Evolutionary conservation across 225 moss, liverwort and hornwort species (phyloP).

Genomic region (Pseudoscleropodium purum): DNA sequence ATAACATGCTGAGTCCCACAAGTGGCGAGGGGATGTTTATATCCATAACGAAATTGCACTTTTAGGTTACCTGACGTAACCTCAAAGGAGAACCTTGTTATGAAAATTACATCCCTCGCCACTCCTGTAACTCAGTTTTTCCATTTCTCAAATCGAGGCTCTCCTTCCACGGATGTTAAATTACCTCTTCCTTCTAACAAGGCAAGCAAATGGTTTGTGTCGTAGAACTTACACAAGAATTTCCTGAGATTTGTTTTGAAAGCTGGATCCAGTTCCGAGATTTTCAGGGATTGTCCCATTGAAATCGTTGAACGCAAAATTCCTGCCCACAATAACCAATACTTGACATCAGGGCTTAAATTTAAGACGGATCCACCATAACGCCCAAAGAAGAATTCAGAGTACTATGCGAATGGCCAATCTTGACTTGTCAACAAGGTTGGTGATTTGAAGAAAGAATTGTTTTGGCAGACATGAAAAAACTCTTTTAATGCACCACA

Average conservation of each 20-base stretch:
- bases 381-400: not conserved
- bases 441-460: not conserved
- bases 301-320: slow-evolving; percentile 25
- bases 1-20: no score
- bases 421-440: not conserved
- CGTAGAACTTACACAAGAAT: slow-evolving; percentile 25
- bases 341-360: not conserved
- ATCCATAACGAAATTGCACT: no score
- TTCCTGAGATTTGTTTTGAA: slow-evolving; percentile 4
- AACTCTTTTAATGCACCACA: not conserved
- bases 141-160: not conserved
- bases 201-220: not conserved
- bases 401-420: not conserved
- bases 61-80: no score
- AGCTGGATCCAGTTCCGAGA: slow-evolving; percentile 31
- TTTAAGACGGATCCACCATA: not conserved
- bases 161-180: not conserved
- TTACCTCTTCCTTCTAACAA: not conserved
- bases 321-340: slow-evolving; percentile 4
- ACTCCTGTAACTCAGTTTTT: not conserved
- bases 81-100: no score
- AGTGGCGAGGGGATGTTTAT: no score
- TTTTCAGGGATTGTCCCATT: slow-evolving; percentile 19
- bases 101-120: not conserved
- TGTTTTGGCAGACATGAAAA: not conserved